A percentile compares a stretch with the other conserved stretches of the same genome.
These are phyloP conservation scores for Filosporella fistucella DNA, from an alignment of 495 filamentous ascomycete genomes.

Conservation along the genomic window DNA sequence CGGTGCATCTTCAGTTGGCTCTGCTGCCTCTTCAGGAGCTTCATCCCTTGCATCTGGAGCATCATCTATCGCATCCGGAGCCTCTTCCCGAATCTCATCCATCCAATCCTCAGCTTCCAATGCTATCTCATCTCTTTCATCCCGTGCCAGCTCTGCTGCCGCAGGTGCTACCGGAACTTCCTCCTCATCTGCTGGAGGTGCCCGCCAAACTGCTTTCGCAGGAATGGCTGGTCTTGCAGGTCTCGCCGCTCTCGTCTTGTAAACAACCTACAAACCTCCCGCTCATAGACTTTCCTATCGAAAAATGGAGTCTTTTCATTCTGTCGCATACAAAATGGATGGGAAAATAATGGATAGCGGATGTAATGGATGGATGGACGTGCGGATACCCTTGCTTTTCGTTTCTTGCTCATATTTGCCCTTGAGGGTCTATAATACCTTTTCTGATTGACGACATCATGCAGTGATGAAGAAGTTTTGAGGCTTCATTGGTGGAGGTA, in stretches of 20 bases:
- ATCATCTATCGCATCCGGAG: background rate
- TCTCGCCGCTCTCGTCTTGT: conserved; percentile 25
- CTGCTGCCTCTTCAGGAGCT: background rate
- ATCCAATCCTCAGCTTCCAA: background rate
- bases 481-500: background rate
- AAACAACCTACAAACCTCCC: conserved; percentile 3
- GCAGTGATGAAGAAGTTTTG: conserved; percentile 12
- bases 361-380: conserved; percentile 18
- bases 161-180: conserved; percentile 1
- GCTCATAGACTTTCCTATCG: background rate
- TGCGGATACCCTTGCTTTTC: conserved; percentile 17
- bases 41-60: background rate
- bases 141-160: background rate
- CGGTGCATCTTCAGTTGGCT: background rate
- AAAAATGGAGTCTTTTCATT: too few relatives aligned
- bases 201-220: conserved; percentile 20
- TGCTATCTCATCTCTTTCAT: conserved; percentile 6
- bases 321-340: conserved; percentile 11
- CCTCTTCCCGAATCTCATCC: too few relatives aligned
- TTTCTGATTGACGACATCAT: conserved; percentile 14
- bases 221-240: conserved; percentile 18
- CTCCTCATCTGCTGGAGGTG: conserved; percentile 17
- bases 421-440: conserved; percentile 4
- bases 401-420: conserved; percentile 21
- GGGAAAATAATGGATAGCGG: conserved; percentile 1